Evolutionary conservation across 805 yeast genomes (phyloP).

Genomic region (Lipomyces kockii): DNA sequence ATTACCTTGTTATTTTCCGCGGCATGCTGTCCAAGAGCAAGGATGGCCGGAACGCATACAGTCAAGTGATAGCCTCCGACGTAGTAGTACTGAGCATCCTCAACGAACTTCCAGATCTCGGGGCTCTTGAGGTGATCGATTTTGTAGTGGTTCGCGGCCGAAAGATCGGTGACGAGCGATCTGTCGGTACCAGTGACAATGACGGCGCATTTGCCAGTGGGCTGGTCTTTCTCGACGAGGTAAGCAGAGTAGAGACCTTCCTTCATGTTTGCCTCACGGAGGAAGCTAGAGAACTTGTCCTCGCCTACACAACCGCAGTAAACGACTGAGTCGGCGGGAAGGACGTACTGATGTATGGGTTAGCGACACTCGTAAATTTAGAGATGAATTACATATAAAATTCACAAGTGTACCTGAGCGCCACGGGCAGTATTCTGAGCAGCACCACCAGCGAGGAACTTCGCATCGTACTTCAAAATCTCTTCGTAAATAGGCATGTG

Average conservation of each 20-base stretch:
- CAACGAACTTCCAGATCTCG: slow-evolving; percentile 87
- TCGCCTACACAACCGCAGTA: slow-evolving; percentile 97
- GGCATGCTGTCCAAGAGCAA: slow-evolving; percentile 89
- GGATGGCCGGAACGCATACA: slow-evolving; percentile 94
- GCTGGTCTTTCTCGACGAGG: slow-evolving; percentile 65
- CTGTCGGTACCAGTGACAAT: slow-evolving; percentile 85
- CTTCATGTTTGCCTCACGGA: slow-evolving; percentile 77
- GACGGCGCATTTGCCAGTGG: slow-evolving; percentile 99
- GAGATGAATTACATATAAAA: neutral
- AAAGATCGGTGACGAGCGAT: slow-evolving; percentile 93
- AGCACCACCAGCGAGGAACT: slow-evolving; percentile 96
- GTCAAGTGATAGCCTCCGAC: slow-evolving; percentile 99
- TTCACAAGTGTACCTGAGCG: slow-evolving; percentile 61
- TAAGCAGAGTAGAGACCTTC: slow-evolving; percentile 90
- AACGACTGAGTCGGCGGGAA: slow-evolving; percentile 80
- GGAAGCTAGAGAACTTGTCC: slow-evolving; percentile 81
- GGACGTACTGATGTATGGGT: slow-evolving; percentile 54
- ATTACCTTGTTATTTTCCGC: slow-evolving; percentile 71
- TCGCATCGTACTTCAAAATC: slow-evolving; percentile 61
- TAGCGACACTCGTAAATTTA: neutral
- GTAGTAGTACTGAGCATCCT: slow-evolving; percentile 79
- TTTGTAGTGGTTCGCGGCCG: slow-evolving; percentile 97
- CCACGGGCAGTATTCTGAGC: slow-evolving; percentile 99
- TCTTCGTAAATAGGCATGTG: slow-evolving; percentile 89
- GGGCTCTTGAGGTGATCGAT: slow-evolving; percentile 84